Evolutionary conservation across 495 filamentous ascomycete species (phyloP).

Genomic region (Penicillium ochrochloron): DNA sequence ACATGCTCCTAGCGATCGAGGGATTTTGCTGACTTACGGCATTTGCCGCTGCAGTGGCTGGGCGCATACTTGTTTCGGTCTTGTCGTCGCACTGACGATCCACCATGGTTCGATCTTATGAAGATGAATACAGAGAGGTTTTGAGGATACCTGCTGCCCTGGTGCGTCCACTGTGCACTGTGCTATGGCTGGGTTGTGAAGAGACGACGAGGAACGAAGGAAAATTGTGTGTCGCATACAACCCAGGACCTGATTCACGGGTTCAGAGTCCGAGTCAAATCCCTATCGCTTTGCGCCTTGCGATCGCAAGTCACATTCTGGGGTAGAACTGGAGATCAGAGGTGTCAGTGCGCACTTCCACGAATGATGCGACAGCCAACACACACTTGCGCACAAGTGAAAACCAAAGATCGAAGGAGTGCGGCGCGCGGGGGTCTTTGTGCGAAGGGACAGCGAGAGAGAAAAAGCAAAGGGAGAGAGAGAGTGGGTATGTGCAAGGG

Average conservation of each 20-base stretch:
- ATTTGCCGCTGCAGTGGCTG: neutral
- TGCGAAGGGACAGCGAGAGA: neutral
- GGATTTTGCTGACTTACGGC: constrained; percentile 29
- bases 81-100: constrained; percentile 1
- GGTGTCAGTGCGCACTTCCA: neutral
- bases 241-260: neutral
- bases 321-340: neutral
- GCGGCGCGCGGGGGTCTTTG: neutral
- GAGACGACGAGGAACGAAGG: neutral
- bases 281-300: constrained; percentile 4
- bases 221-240: neutral
- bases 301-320: constrained; percentile 10
- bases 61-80: neutral
- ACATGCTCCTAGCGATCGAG: constrained; percentile 60
- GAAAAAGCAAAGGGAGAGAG: constrained; percentile 15
- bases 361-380: neutral
- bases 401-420: neutral
- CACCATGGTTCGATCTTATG: constrained; percentile 24
- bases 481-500: constrained; percentile 1
- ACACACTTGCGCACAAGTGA: neutral
- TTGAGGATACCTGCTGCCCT: neutral
- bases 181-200: neutral
- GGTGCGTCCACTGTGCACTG: neutral
- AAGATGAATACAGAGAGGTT: constrained; percentile 33
- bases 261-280: neutral